Base-by-base conservation (phyloP, 208 protist species). In the Acanthamoeba lenticulata region DNA sequence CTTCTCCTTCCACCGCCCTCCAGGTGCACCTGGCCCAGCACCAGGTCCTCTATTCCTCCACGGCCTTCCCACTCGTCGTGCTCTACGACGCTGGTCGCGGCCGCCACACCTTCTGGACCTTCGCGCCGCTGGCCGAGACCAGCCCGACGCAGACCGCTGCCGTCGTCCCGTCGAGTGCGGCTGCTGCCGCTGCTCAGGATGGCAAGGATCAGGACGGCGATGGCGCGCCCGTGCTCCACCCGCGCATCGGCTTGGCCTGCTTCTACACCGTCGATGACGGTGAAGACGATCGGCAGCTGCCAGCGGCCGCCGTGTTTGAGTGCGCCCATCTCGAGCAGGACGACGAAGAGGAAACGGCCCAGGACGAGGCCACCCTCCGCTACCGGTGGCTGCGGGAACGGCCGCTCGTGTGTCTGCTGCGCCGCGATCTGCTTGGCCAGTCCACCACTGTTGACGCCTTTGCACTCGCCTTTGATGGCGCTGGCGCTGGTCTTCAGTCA, bases 41-140 rank as follows among this genome's bases (percentile, higher is more conserved):
- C 13, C 69, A 79, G 38, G 69, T 79, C 36, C 69, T 79, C 69
- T 79, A 79, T 7, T 79, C 69, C 36, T 79, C 69, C 45, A 24
- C 69, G 36, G 6, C 21, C 15, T 79, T 17, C 6, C 69, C 69
- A 29, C 69, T 79, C 5, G 36, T 79, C 38, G 69, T 79, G 24
- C 21, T 79, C 69, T 79, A 79, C 24, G 69, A 79, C 38, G 27
- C 5, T 21, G 24, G 36, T 24, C 69, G 38, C 4, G 27, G 38
- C 69, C 21, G 69, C 69, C 69, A 79, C 69, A 79, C 69, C 2
- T 79, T 79, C 69, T 79, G 69, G 69, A 79, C 69, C 36, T 45
- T 79, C 21, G n/a, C n/a, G n/a, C n/a, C n/a, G n/a, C n/a, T n/a
- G n/a, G n/a, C n/a, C n/a, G 49, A 57, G 49, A 19, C 49, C 19